phyloP scores from a whole-genome alignment of 164 flowering plant species.

The Vitis riparia region DNA sequence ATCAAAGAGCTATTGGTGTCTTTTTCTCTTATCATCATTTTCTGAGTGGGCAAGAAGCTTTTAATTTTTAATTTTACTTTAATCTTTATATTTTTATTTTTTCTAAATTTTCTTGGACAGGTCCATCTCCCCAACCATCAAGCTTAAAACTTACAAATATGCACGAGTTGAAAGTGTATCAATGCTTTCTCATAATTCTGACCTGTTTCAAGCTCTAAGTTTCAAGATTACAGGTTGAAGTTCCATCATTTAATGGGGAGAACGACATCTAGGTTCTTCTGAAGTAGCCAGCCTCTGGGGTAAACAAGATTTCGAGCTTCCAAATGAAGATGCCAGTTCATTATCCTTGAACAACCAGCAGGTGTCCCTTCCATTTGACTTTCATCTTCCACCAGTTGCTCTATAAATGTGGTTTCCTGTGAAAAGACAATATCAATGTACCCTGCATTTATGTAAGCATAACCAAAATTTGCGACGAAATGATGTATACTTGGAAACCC shows the following conservation, averaged over 20 bases:
- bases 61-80: too few species aligned
- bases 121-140: neutral
- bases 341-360: constrained; percentile 56
- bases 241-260: constrained; percentile 35
- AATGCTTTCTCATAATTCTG: neutral
- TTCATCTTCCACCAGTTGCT: constrained; percentile 93
- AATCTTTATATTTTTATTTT: too few species aligned
- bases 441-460: neutral
- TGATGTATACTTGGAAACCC: constrained; percentile 76
- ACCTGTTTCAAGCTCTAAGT: constrained; percentile 20
- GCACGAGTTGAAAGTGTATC: neutral
- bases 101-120: neutral
- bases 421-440: neutral
- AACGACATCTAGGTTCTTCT: constrained; percentile 61
- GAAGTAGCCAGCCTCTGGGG: constrained; percentile 82
- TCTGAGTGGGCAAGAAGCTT: too few species aligned
- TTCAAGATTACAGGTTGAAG: constrained; percentile 3
- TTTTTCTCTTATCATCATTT: too few species aligned
- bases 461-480: neutral
- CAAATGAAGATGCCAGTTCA: constrained; percentile 97
- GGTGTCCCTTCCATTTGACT: constrained; percentile 86
- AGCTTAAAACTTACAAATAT: neutral
- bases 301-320: constrained; percentile 51
- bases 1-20: too few species aligned
- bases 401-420: constrained; percentile 94